These are phyloP conservation scores for Kwoniella dendrophila DNA, from an alignment of 768 basidiomycete genomes.

Conservation along the genomic window DNA sequence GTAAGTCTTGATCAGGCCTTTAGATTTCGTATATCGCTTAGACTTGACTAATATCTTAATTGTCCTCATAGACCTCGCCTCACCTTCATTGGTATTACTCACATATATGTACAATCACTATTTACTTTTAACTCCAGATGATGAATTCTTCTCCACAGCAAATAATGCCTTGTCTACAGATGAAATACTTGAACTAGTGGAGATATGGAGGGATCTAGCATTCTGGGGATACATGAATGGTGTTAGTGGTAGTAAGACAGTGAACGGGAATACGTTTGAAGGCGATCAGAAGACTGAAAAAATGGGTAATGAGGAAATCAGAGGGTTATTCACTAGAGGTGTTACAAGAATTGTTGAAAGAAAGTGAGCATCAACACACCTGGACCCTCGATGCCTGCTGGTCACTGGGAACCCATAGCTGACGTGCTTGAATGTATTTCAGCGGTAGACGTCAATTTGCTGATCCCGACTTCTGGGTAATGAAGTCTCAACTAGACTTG, in stretches of 20 bases:
- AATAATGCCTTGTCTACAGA: constrained; percentile 76
- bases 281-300: not conserved
- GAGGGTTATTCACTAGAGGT: constrained; percentile 76
- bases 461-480: constrained; percentile 81
- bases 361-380: constrained; percentile 65
- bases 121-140: constrained; percentile 89
- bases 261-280: not conserved
- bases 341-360: constrained; percentile 79
- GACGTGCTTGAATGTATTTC: constrained; percentile 13
- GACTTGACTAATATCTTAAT: too few species aligned
- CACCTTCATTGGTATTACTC: constrained; percentile 75
- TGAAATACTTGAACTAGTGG: constrained; percentile 74
- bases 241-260: constrained; percentile 55
- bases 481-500: constrained; percentile 64
- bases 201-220: constrained; percentile 79
- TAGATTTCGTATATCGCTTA: not conserved
- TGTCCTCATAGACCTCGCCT: constrained; percentile 25
- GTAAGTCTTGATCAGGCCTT: constrained; percentile 50
- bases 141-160: constrained; percentile 75
- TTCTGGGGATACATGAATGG: constrained; percentile 75
- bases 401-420: too few species aligned
- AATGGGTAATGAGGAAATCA: constrained; percentile 66
- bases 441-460: constrained; percentile 85
- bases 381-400: constrained; percentile 5
- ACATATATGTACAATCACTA: constrained; percentile 79